Base-by-base conservation (phyloP, 768 basidiomycete species). In the Vishniacozyma victoriae region DNA sequence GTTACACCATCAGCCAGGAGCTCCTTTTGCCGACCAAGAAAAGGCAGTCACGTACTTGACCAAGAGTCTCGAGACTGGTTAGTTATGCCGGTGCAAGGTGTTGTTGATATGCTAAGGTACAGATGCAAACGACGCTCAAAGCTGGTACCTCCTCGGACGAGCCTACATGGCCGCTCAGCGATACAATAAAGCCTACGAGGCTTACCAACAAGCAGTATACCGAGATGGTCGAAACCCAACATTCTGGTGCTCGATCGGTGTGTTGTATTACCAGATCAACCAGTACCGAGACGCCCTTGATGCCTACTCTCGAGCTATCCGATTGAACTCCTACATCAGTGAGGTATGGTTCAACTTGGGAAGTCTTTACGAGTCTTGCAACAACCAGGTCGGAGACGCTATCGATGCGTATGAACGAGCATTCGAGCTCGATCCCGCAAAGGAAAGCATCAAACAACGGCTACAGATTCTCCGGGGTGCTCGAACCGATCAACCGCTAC, bases 221-320 rank as follows among this genome's bases (percentile, higher is more conserved):
- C 87, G 93, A 44, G 95, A 99, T 64, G 95, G 93, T 18, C 87
- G 91, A 50, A 99, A 97, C 70, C 95, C 95, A 0, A 96, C 95
- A 0, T 99, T 96, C 74, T 97, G 95, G 95, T 97, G 93, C 71
- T 93, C 90, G 19, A 99, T 99, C 64, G 95, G 95, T 39, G 95
- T 99, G 0, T 80, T 99, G 1, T 99, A 99, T 72, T 99, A 95
- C 79, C 92, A 99, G 70, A 96, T 99, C 77, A 97, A 96, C 74
- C 95, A 99, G 70, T 99, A 88, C 76, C 89, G 92, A 44, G 95
- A 99, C 66, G 93, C 93, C 2, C 83, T 99, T 29, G 95, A 99
- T 65, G 95, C 95, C 9, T 99, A 99, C 73, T 97, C 95, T 23
- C 86, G 93, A 14, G 95, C 95, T 11, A 97, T 99, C 62, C 85